Evolutionary conservation across 768 basidiomycete genomes (phyloP).

Genomic region (Lactarius pseudohatsudake): DNA sequence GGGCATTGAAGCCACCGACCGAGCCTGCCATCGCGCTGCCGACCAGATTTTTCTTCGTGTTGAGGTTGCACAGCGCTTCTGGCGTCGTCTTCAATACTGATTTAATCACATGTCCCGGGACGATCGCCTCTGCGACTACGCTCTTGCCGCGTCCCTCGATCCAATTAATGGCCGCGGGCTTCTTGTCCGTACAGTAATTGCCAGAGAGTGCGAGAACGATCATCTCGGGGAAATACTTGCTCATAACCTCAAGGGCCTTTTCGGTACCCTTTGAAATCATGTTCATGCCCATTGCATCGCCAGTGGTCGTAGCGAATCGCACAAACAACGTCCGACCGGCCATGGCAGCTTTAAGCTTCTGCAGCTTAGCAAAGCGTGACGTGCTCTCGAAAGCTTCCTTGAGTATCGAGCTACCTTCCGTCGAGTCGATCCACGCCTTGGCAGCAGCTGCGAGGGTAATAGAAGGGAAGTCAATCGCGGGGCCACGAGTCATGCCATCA

Average conservation of each 20-base stretch:
- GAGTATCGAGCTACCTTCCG: constrained; percentile 73
- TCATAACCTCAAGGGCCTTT: constrained; percentile 82
- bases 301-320: constrained; percentile 91
- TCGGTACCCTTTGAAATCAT: constrained; percentile 99
- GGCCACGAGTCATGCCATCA: constrained; percentile 98
- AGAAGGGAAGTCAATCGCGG: constrained; percentile 94
- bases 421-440: constrained; percentile 82
- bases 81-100: constrained; percentile 95
- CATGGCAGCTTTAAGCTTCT: constrained; percentile 82
- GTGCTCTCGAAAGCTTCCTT: constrained; percentile 92
- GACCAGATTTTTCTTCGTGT: constrained; percentile 95
- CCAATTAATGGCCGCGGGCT: constrained; percentile 99
- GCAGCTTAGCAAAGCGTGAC: constrained; percentile 86
- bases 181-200: constrained; percentile 99
- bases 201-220: constrained; percentile 86
- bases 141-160: constrained; percentile 99
- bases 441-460: constrained; percentile 79
- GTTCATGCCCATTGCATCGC: constrained; percentile 99
- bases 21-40: constrained; percentile 98
- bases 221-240: constrained; percentile 86
- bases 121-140: constrained; percentile 91
- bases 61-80: constrained; percentile 82
- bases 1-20: constrained; percentile 98
- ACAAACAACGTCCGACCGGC: constrained; percentile 94
- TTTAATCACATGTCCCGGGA: constrained; percentile 87